Evolutionary conservation across 306 rosid species (phyloP).

Genomic region (Mucuna pruriens): DNA sequence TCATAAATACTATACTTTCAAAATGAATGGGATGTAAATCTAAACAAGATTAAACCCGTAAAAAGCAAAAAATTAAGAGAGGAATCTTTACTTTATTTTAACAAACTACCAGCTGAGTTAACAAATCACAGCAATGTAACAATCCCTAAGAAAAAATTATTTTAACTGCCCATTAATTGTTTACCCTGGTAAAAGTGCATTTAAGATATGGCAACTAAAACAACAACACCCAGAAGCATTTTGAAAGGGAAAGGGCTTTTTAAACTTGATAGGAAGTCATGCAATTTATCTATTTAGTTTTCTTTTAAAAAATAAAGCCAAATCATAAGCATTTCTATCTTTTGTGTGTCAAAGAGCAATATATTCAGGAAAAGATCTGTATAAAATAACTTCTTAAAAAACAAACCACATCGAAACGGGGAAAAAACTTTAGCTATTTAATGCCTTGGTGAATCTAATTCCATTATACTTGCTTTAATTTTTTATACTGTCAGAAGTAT

Average conservation of each 20-base stretch:
- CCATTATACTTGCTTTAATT: background rate
- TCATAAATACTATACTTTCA: background rate
- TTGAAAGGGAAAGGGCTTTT: background rate
- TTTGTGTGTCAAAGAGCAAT: background rate
- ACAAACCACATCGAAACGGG: background rate
- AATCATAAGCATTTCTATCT: background rate
- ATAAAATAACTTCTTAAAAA: background rate
- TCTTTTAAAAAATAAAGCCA: background rate
- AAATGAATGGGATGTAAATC: background rate
- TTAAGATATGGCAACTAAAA: constrained; percentile 14
- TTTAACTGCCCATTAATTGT: constrained; percentile 8
- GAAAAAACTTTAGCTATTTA: background rate
- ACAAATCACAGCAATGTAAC: background rate
- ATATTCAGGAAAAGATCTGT: background rate
- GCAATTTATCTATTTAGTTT: constrained; percentile 1
- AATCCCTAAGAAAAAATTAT: background rate
- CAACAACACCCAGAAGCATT: constrained; percentile 18
- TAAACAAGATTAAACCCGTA: background rate
- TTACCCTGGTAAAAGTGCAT: constrained; percentile 9
- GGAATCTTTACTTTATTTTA: constrained; percentile 5
- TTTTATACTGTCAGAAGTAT: background rate
- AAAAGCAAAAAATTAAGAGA: background rate
- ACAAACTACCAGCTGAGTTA: background rate
- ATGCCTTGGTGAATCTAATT: too few species aligned
- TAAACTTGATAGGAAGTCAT: background rate